These are phyloP conservation scores for Phytophthora sansomeana DNA, from an alignment of 352 stramenopile genomes.

Conservation along the genomic window DNA sequence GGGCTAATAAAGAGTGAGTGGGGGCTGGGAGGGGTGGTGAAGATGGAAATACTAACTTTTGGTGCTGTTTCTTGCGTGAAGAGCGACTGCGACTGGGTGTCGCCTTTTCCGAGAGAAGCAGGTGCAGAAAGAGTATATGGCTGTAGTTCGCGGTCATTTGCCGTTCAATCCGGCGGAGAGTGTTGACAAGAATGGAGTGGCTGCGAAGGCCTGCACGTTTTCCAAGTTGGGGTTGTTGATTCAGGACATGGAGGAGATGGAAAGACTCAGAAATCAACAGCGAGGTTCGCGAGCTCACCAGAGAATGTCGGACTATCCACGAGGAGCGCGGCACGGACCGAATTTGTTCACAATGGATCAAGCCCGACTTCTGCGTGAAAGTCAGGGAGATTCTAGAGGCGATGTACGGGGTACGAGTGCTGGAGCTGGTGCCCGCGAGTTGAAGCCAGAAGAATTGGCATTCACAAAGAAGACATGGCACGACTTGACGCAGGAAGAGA, in stretches of 20 bases:
- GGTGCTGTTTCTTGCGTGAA: conserved; percentile 27
- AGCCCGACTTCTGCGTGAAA: conserved; percentile 44
- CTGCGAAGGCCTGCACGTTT: conserved; percentile 56
- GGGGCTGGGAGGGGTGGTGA: background rate
- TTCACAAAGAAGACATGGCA: conserved; percentile 53
- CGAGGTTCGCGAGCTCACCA: conserved; percentile 60
- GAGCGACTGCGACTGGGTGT: conserved; percentile 69
- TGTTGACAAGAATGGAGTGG: conserved; percentile 8
- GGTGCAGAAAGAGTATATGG: conserved; percentile 89
- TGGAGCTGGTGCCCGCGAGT: conserved; percentile 17
- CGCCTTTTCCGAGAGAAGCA: conserved; percentile 82
- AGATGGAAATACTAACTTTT: conserved; percentile 13
- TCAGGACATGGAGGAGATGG: conserved; percentile 76
- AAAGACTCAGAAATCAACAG: conserved; percentile 58
- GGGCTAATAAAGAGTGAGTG: conserved; percentile 72
- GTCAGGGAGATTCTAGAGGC: conserved; percentile 16
- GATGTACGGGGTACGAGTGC: conserved; percentile 7
- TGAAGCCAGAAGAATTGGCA: conserved; percentile 39
- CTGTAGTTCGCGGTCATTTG: conserved; percentile 78
- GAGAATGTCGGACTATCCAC: conserved; percentile 58
- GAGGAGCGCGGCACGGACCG: conserved; percentile 62
- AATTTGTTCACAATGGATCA: conserved; percentile 81
- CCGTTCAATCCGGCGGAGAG: conserved; percentile 59
- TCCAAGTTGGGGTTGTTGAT: conserved; percentile 75
- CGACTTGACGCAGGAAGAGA: conserved; percentile 54